phyloP scores from a whole-genome alignment of 148 eudicot genomes.

The Fallopia convolvulus region DNA sequence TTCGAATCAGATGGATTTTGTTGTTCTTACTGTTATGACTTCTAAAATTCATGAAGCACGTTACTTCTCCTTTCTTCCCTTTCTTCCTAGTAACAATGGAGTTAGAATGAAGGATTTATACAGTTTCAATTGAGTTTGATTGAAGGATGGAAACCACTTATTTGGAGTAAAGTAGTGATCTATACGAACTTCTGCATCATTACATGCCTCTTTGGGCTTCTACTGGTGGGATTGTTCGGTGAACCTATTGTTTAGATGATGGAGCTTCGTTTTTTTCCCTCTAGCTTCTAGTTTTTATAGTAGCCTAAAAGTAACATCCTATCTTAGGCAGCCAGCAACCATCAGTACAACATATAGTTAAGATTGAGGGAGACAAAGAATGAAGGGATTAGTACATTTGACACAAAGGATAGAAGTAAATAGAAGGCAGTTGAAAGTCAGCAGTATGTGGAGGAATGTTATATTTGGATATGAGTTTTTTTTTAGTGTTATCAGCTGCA shows the following conservation, averaged over 20 bases:
- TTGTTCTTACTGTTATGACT: neutral
- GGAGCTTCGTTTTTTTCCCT: neutral
- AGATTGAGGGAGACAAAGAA: neutral
- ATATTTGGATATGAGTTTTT: neutral
- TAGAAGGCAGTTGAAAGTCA: neutral
- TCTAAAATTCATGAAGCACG: neutral
- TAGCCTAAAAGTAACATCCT: neutral
- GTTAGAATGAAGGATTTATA: neutral
- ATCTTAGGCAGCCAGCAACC: neutral
- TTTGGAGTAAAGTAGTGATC: neutral
- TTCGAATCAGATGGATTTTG: neutral
- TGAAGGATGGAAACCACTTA: neutral
- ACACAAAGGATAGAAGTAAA: neutral
- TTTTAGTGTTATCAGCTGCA: neutral
- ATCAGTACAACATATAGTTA: neutral
- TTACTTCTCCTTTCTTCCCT: neutral
- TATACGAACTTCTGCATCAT: neutral
- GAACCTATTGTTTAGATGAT: neutral
- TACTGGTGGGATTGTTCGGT: neutral
- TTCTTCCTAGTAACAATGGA: neutral
- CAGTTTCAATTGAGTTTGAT: neutral
- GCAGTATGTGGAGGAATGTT: neutral
- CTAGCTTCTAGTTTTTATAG: neutral
- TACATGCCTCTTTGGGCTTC: neutral
- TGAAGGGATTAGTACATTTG: neutral